Evolutionary conservation across 139 green algal genomes (phyloP), one percentile per base, ranked within the genome.

Genomic region (Penium margaritaceum): DNA sequence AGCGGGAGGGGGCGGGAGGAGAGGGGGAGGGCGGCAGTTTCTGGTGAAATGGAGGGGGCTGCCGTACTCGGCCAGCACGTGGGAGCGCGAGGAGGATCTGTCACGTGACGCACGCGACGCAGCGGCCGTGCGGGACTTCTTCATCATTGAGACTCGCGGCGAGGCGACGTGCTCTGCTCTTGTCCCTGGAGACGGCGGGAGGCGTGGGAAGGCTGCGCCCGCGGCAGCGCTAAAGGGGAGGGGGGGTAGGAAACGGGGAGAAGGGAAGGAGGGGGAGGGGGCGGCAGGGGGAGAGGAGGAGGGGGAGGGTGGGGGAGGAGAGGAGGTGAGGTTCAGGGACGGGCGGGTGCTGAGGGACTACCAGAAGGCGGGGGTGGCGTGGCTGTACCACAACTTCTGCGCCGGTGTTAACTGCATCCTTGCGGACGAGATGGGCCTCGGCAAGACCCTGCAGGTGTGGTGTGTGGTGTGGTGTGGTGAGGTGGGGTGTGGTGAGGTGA

Each of bases 361-460:
- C 72, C 91, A 97, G 84, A 32, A 78, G 41, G 75, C 82, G 57
- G 85, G 84, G 57, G 77, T 95, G 39, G 67, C 85, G 12, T 96
- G 91, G 91, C 92, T 92, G 84, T 72, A 87, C 9, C 61, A 72
- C 58, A 91, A 94, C 81, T 90, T 83, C 46, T 39, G 33, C 54
- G 29, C 63, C 30, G 19, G 53, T 7, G 51, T 54, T 30, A 92
- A 87, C 71, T 95, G 89, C 83, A 95, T 97, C 62, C 84, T 97
- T 34, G 92, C 89, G 0, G 92, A 97, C 73, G 92, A 97, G 85
- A 96, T 96, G 92, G 92, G 92, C 2, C 87, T 97, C 29, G 92
- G 92, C 60, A 97, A 97, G 83, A 93, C 88, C 2, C 83, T 86
- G 41, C 88, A 95, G 87, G 64, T 72, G 64, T 24, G 51, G 51